Base-by-base conservation (phyloP, 257 asterid species). In the Eucommia ulmoides region DNA sequence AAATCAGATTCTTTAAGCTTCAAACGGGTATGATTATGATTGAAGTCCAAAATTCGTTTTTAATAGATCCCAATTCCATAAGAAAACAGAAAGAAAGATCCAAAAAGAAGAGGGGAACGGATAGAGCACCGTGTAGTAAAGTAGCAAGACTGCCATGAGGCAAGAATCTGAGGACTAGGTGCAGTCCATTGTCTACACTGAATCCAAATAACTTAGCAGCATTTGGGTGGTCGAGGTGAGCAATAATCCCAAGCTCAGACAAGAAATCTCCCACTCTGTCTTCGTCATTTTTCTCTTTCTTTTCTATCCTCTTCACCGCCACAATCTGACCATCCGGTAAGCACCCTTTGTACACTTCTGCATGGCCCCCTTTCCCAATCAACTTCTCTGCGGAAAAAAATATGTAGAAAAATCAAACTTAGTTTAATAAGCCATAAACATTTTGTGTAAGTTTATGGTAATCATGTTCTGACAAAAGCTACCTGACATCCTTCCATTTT, bases 361-460 rank as follows among this genome's bases (percentile, higher is more conserved):
- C 97, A 67, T 82, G 93, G 2, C 97, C 97, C 5, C 97, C 97
- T 77, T 80, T 77, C 33, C 97, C 97, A 23, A 89, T 29, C 38
- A 29, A 29, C 38, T 29, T 29, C 7, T 12, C 38, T 29, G 12
- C 12, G 8, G 8, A 29, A 29, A 29, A 29, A n/a, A n/a, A n/a
- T n/a, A n/a, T n/a, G n/a, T n/a, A n/a, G n/a, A n/a, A n/a, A n/a
- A n/a, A n/a, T n/a, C n/a, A n/a, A n/a, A n/a, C n/a, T n/a, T n/a
- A n/a, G n/a, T n/a, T n/a, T n/a, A n/a, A n/a, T n/a, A n/a, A n/a
- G n/a, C n/a, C n/a, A n/a, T n/a, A n/a, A n/a, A n/a, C n/a, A n/a
- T n/a, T n/a, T n/a, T n/a, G n/a, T n/a, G n/a, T n/a, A n/a, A n/a
- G n/a, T n/a, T n/a, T n/a, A n/a, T n/a, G n/a, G n/a, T n/a, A n/a